phyloP scores from a whole-genome alignment of 148 eudicot genomes.

The Cornus kousa region DNA sequence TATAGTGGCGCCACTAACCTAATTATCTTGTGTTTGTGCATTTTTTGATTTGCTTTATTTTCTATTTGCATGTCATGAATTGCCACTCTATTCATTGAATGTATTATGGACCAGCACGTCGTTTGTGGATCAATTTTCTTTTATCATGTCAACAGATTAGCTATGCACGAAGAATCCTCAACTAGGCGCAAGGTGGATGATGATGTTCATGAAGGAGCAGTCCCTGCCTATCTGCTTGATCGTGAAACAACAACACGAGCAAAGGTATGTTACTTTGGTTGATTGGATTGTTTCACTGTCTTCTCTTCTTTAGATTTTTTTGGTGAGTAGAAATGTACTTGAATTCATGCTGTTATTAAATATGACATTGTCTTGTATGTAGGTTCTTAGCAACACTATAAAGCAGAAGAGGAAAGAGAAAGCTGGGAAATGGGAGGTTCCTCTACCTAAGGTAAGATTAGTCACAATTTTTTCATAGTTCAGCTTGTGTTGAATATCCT shows the following conservation, averaged over 20 bases:
- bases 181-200: constrained; percentile 95
- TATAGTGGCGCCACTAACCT: too few species aligned
- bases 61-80: neutral
- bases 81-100: neutral
- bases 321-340: neutral
- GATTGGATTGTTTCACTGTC: neutral
- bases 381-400: constrained; percentile 91
- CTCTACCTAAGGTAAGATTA: constrained; percentile 70
- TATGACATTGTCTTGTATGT: constrained; percentile 9
- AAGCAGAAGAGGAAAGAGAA: constrained; percentile 97
- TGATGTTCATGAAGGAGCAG: constrained; percentile 86
- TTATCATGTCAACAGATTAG: constrained; percentile 47
- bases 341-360: neutral
- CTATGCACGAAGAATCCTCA: constrained; percentile 91
- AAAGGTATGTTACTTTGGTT: constrained; percentile 49
- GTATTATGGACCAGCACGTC: too few species aligned
- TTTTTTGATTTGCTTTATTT: neutral
- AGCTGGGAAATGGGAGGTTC: constrained; percentile 99
- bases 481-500: neutral
- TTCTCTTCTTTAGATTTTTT: neutral
- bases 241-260: constrained; percentile 92
- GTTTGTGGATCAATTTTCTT: neutral
- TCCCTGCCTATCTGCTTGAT: constrained; percentile 93
- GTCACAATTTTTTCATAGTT: neutral
- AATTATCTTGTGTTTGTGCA: neutral